phyloP scores from a whole-genome alignment of 1,139 yeast species.

The Kazachstania sp. region DNA sequence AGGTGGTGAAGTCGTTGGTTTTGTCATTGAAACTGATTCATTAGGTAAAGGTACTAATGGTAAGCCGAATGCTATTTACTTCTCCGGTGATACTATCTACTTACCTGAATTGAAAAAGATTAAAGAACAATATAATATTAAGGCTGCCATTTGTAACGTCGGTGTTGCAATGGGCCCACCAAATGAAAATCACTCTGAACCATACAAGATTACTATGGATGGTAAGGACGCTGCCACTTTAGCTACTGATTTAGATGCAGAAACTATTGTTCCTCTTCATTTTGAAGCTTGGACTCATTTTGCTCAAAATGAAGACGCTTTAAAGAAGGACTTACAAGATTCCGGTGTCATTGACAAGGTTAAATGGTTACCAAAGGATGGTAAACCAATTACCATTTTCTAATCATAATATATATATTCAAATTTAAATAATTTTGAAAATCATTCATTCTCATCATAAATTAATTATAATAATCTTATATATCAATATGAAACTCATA shows the following conservation, averaged over 20 bases:
- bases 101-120: slow-evolving; percentile 2
- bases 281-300: slow-evolving; percentile 4
- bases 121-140: neutral
- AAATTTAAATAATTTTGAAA: neutral
- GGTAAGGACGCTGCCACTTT: slow-evolving; percentile 1
- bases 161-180: slow-evolving; percentile 3
- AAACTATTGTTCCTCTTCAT: neutral
- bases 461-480: no score
- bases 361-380: slow-evolving; percentile 2
- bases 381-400: neutral
- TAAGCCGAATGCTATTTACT: slow-evolving; percentile 1
- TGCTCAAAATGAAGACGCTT: neutral
- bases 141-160: neutral
- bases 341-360: neutral
- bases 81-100: slow-evolving; percentile 1
- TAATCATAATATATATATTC: neutral
- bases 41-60: neutral
- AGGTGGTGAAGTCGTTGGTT: slow-evolving; percentile 1
- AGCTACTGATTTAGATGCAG: neutral
- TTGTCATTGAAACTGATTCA: neutral
- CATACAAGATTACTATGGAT: slow-evolving; percentile 4
- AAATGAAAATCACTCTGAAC: neutral
- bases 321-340: slow-evolving; percentile 1
- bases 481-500: no score
- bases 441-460: neutral